These are phyloP conservation scores for Pyrenochaeta sp. DNA, from an alignment of 2,329 filamentous ascomycete genomes.

Conservation along the genomic window DNA sequence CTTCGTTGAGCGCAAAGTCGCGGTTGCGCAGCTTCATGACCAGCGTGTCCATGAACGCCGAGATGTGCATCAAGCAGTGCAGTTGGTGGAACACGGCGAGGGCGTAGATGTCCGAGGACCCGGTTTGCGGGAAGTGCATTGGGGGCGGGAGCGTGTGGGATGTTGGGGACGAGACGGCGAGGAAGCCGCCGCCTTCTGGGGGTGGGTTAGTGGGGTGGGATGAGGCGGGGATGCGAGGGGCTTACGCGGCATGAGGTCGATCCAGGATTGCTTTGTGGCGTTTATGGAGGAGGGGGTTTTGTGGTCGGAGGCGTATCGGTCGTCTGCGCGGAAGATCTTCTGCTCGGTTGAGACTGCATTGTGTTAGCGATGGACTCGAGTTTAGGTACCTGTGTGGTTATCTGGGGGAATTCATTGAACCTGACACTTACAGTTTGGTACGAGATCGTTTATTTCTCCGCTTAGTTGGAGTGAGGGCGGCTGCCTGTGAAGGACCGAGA, in stretches of 20 bases:
- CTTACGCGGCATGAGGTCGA: conserved; percentile 18
- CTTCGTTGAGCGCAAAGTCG: conserved; percentile 22
- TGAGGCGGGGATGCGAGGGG: neutral
- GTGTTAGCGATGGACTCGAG: conserved; percentile 1
- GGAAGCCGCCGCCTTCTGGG: conserved; percentile 23
- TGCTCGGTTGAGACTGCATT: conserved; percentile 14
- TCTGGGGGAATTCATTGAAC: neutral
- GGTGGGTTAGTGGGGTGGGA: neutral
- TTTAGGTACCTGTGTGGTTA: neutral
- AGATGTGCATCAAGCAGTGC: conserved; percentile 27
- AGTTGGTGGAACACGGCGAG: conserved; percentile 29
- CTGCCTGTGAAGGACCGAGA: conserved; percentile 21
- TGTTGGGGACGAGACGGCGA: conserved; percentile 13
- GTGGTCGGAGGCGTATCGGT: conserved; percentile 25
- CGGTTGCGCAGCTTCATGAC: conserved; percentile 23
- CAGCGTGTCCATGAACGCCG: conserved; percentile 18
- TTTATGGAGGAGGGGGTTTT: conserved; percentile 15
- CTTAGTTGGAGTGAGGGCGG: conserved; percentile 8
- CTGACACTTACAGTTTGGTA: conserved; percentile 20
- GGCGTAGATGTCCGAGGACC: conserved; percentile 14
- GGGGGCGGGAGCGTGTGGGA: conserved; percentile 18
- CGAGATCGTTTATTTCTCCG: conserved; percentile 19
- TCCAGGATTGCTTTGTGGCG: conserved; percentile 18
- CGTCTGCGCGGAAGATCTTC: conserved; percentile 19
- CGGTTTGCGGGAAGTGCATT: conserved; percentile 17